A percentile compares a stretch with the other conserved stretches of the same genome.
These are phyloP conservation scores for Kodamaea fukazawae DNA, from an alignment of 805 yeast species.

Conservation along the genomic window DNA sequence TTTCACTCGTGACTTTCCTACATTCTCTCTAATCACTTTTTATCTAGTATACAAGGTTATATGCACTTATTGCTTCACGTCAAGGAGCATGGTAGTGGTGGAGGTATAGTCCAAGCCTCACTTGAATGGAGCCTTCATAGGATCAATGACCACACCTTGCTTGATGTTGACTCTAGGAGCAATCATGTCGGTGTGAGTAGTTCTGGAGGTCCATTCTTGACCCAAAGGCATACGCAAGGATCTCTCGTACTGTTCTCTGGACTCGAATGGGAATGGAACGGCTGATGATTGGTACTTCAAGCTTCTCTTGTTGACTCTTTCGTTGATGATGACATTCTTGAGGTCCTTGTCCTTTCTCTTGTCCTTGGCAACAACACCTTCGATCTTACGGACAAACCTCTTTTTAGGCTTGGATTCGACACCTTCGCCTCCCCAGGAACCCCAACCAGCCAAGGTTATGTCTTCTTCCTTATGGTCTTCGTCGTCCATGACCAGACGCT, in stretches of 20 bases:
- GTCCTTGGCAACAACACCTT: constrained; percentile 71
- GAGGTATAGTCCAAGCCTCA: too few species aligned
- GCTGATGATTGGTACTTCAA: constrained; percentile 79
- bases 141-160: constrained; percentile 88
- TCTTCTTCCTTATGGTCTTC: constrained; percentile 90
- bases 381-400: constrained; percentile 65
- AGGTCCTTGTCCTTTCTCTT: constrained; percentile 75
- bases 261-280: constrained; percentile 96
- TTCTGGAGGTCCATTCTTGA: constrained; percentile 91
- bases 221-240: constrained; percentile 95
- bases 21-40: neutral
- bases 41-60: too few species aligned
- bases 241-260: constrained; percentile 91
- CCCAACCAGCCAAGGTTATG: constrained; percentile 94
- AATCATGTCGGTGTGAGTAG: constrained; percentile 80
- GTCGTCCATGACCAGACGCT: constrained; percentile 58
- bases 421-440: constrained; percentile 85
- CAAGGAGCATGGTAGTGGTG: too few species aligned
- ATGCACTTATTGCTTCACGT: too few species aligned
- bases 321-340: constrained; percentile 85
- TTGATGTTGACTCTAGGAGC: constrained; percentile 86
- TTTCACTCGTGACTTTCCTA: too few species aligned
- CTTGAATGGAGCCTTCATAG: constrained; percentile 82
- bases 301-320: constrained; percentile 78
- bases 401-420: constrained; percentile 45